Conservation (phyloP, 306 rosid species). For the Quercus variabilis region DNA sequence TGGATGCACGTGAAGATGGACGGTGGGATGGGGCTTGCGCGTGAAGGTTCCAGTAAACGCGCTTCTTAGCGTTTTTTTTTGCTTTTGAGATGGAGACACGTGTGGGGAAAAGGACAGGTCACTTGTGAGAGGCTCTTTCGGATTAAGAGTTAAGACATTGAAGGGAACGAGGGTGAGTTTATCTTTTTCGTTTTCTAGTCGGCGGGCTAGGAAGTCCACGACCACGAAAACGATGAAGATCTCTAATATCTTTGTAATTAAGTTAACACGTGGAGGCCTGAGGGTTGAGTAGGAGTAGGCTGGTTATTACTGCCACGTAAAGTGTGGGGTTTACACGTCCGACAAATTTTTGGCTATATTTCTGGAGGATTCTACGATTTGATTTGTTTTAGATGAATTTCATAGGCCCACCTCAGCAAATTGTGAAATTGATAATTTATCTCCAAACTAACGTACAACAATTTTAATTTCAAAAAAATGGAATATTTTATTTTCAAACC, state of each 20-base stretch:
- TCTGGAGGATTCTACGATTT: no score
- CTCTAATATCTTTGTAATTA: no score
- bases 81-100: neutral
- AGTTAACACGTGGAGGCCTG: neutral
- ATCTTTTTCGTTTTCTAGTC: neutral
- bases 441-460: no score
- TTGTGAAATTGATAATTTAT: no score
- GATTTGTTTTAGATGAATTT: no score
- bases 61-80: neutral
- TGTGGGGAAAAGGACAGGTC: neutral
- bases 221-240: neutral
- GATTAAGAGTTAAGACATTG: neutral
- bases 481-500: no score
- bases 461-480: no score
- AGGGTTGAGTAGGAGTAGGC: neutral
- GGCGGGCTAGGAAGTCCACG: conserved; percentile 20
- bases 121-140: neutral
- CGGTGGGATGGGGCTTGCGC: conserved; percentile 22
- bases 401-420: no score
- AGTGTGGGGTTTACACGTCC: neutral
- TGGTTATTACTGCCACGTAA: neutral
- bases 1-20: conserved; percentile 22
- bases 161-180: neutral
- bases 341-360: no score
- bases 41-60: conserved; percentile 13